Base-by-base conservation (phyloP, 2,329 filamentous ascomycete species). In the Aspergillus sp. region DNA sequence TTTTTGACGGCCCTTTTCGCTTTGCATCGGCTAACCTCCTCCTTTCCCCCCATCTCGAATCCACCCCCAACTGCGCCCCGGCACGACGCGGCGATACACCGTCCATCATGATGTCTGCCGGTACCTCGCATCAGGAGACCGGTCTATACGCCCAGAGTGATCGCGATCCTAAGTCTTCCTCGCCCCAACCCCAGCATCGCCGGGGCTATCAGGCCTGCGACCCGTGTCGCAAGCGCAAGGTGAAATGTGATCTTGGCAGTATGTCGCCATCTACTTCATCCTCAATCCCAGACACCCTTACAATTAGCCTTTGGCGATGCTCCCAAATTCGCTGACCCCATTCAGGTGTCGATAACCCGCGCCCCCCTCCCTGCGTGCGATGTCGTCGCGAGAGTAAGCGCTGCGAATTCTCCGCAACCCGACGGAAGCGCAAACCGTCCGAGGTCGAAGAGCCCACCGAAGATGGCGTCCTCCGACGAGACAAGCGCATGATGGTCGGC, bases 361-460 rank as follows among this genome's bases (percentile, higher is more conserved):
- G 92, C 72, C 90, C 95, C 64, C 93, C 93, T 50, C 94, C 94
- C 2, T 99, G 94, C 72, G 89, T 93, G 54, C 86, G 94, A 67
- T 99, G 94, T 71, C 87, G 91, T 49, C 86, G 94, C 61, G 94
- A 99, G 78, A 90, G 87, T 76, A 97, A 97, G 72, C 88, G 96
- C 65, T 99, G 94, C 78, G 95, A 88, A 80, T 99, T 99, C 78
- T 95, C 91, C 57, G 90, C 91, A 17, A 97, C 92, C 30, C 83
- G 94, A 47, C 86, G 94, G 67, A 97, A 97, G 84, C 85, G 91
- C 68, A 95, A 94, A 79, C 81, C 81, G 45, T 83, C 76, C 22
- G 79, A 68, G 35, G 58, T 58, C 10, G 76, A 77, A 8, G 74
- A 73, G 26, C 74, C 76, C 32, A 63, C 68, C 22, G 20, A 40